Evolutionary conservation across 129 eudicot species (phyloP).

Genomic region (Kitagawia praeruptora): DNA sequence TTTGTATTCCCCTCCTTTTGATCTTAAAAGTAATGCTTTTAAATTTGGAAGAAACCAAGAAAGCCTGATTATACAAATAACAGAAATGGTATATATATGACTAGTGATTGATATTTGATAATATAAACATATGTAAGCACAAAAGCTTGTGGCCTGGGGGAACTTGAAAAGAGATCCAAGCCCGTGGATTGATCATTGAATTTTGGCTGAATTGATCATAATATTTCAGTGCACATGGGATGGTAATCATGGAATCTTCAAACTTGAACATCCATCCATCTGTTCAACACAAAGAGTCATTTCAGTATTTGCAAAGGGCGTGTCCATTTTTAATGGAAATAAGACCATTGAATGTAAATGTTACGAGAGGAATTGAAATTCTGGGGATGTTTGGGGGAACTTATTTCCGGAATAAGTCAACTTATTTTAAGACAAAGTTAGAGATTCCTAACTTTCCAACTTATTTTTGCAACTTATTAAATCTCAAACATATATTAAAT

Average conservation of each 20-base stretch:
- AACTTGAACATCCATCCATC: neutral
- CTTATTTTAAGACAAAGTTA: no score
- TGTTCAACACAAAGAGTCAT: neutral
- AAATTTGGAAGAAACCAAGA: constrained; percentile 10
- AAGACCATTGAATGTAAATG: no score
- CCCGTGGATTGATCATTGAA: constrained; percentile 19
- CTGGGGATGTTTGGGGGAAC: no score
- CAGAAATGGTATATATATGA: constrained; percentile 1
- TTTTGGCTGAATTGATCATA: neutral
- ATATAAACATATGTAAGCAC: constrained; percentile 6
- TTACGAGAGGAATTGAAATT: no score
- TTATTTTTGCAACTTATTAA: no score
- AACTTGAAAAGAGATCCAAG: constrained; percentile 1
- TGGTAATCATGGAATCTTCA: constrained; percentile 1
- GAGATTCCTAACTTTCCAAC: no score
- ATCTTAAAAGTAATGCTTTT: constrained; percentile 6
- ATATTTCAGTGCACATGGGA: constrained; percentile 14
- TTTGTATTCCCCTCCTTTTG: constrained; percentile 2
- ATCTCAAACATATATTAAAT: no score
- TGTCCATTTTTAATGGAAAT: neutral
- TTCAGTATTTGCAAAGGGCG: neutral
- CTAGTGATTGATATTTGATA: constrained; percentile 10
- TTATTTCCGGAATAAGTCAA: no score
- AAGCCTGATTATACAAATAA: constrained; percentile 8
- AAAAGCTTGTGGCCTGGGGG: constrained; percentile 9